A percentile compares a stretch with the other conserved stretches of the same genome.
Evolutionary conservation across 2,329 filamentous ascomycete species (phyloP).

Genomic region (Nemania abortiva): DNA sequence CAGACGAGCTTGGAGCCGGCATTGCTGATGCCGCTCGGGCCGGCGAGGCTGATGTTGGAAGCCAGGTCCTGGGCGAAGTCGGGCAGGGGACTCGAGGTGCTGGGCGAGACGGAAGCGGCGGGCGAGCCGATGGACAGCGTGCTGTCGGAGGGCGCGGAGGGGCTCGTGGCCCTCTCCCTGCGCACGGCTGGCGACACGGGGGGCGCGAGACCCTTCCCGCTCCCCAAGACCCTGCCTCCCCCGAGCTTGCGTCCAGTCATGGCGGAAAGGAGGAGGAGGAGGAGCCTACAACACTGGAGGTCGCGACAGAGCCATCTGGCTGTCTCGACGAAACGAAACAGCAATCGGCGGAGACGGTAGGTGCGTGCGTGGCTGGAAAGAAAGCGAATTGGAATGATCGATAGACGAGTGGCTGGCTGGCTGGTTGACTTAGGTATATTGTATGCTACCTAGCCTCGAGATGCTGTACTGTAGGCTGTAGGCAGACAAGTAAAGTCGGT

Average conservation of each 20-base stretch:
- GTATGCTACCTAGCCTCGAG: no score
- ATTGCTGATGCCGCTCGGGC: conserved; percentile 66
- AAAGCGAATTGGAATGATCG: not conserved
- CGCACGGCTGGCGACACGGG: conserved; percentile 59
- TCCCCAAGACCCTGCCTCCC: conserved; percentile 91
- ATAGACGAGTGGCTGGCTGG: not conserved
- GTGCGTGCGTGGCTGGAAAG: not conserved
- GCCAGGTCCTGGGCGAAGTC: conserved; percentile 82
- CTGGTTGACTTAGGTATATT: no score
- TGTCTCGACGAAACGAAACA: not conserved
- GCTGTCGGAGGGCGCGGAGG: conserved; percentile 72
- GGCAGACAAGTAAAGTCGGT: not conserved
- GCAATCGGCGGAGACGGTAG: not conserved
- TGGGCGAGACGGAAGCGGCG: conserved; percentile 58
- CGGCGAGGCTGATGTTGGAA: conserved; percentile 79
- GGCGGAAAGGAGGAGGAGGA: conserved; percentile 47
- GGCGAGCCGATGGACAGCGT: conserved; percentile 82
- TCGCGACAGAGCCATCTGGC: conserved; percentile 32
- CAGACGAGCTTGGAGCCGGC: conserved; percentile 81
- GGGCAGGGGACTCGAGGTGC: conserved; percentile 69
- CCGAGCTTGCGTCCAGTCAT: conserved; percentile 92
- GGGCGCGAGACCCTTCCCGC: conserved; percentile 83
- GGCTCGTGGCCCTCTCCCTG: conserved; percentile 59
- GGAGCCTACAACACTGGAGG: conserved; percentile 28
- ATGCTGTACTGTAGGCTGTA: no score